phyloP scores from a whole-genome alignment of 2,329 filamentous ascomycete genomes.

The Graphium sp. region DNA sequence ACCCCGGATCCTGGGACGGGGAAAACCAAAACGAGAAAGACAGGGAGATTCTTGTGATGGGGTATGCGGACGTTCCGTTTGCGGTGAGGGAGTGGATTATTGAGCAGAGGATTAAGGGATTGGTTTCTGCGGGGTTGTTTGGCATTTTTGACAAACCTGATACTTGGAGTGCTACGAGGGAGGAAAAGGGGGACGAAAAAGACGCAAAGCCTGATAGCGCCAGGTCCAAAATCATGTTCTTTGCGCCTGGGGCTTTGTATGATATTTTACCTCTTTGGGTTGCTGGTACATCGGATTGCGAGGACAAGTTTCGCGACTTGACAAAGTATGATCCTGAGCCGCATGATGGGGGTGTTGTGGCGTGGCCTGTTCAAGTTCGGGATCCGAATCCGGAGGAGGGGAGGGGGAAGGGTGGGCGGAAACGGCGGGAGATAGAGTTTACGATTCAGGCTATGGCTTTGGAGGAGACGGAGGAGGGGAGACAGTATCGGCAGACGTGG shows the following conservation, averaged over 20 bases:
- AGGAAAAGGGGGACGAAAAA: conserved; percentile 16
- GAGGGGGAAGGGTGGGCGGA: too few species aligned
- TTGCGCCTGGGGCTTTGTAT: conserved; percentile 24
- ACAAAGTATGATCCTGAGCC: conserved; percentile 11
- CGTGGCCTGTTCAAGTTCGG: conserved; percentile 13
- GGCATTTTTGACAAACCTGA: conserved; percentile 16
- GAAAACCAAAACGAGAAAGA: conserved; percentile 19
- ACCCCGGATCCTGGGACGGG: conserved; percentile 23
- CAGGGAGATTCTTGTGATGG: conserved; percentile 20
- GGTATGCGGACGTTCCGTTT: conserved; percentile 14
- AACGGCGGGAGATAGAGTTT: conserved; percentile 14
- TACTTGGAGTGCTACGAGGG: conserved; percentile 19
- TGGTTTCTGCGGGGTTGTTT: conserved; percentile 18
- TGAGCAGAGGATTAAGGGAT: conserved; percentile 15
- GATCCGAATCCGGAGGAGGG: too few species aligned
- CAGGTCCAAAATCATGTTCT: conserved; percentile 19
- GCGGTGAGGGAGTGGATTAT: conserved; percentile 23
- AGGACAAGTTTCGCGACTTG: conserved; percentile 14
- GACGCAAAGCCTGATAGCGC: conserved; percentile 10
- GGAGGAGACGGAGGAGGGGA: conserved; percentile 11
- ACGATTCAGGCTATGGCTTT: conserved; percentile 14
- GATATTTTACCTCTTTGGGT: conserved; percentile 24
- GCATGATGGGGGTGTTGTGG: conserved; percentile 11
- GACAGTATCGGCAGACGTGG: conserved; percentile 7
- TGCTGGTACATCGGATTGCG: conserved; percentile 16